Conservation (phyloP, 257 asterid genomes). For the Rehmannia glutinosa region DNA sequence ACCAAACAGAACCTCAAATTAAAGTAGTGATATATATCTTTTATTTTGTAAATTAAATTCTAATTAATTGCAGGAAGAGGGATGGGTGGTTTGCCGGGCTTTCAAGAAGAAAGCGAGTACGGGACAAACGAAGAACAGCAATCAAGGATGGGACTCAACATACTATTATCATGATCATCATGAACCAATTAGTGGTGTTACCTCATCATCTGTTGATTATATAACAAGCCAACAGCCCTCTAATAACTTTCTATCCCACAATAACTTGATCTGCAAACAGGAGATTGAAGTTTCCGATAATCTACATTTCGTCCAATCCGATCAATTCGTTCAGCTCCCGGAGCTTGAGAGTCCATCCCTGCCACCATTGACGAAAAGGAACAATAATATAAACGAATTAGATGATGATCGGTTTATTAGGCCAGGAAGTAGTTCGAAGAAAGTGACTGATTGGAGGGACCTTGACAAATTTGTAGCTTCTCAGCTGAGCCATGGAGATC, state of each 20-base stretch:
- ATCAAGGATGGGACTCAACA: conserved; percentile 49
- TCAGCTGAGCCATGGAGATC: conserved; percentile 58
- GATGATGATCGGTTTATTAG: conserved; percentile 5
- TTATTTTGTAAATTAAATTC: too few relatives aligned
- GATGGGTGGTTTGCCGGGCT: conserved; percentile 78
- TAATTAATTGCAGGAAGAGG: conserved; percentile 61
- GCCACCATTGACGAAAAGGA: conserved; percentile 26
- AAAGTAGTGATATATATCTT: too few relatives aligned
- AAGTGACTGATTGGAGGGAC: conserved; percentile 64
- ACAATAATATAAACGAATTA: conserved; percentile 2
- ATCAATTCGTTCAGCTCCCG: conserved; percentile 50
- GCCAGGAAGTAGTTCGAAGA: conserved; percentile 16
- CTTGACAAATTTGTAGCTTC: conserved; percentile 76
- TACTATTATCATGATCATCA: conserved; percentile 35
- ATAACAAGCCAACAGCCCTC: conserved; percentile 23
- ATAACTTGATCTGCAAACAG: conserved; percentile 40
- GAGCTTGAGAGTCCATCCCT: conserved; percentile 47
- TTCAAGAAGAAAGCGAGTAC: conserved; percentile 56
- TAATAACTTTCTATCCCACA: conserved; percentile 19
- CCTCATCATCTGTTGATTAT: conserved; percentile 28
- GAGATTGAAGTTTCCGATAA: conserved; percentile 35
- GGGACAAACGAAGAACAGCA: conserved; percentile 35
- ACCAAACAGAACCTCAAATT: too few relatives aligned
- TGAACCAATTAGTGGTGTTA: background rate
- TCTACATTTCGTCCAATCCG: conserved; percentile 16